Percentiles rank a stretch among this genome's conserved stretches.
These are phyloP conservation scores for Trichopus zeylanicus DNA, from an alignment of 116 monocot genomes.

Conservation along the genomic window DNA sequence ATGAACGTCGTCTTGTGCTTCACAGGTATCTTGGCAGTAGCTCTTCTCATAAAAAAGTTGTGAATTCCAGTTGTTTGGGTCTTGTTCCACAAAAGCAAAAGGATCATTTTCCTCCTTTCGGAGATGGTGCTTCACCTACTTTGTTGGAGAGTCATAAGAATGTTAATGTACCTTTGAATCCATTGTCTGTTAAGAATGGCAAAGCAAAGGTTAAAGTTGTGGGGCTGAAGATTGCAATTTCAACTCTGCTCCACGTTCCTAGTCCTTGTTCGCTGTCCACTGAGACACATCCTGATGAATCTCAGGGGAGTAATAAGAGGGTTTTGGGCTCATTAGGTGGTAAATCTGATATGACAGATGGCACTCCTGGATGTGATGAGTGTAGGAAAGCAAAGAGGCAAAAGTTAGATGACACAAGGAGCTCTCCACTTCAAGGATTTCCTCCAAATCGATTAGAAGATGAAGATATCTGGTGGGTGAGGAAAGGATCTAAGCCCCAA, in stretches of 20 bases:
- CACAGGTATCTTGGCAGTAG: constrained; percentile 31
- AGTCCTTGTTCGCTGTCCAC: constrained; percentile 21
- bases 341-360: constrained; percentile 51
- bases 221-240: constrained; percentile 60
- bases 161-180: constrained; percentile 5
- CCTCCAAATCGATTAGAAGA: constrained; percentile 62
- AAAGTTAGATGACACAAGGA: constrained; percentile 53
- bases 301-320: constrained; percentile 36
- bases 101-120: constrained; percentile 14
- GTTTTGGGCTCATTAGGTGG: constrained; percentile 23
- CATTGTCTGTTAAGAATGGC: constrained; percentile 12
- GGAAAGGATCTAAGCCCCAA: constrained; percentile 57
- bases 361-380: constrained; percentile 56
- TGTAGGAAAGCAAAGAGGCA: constrained; percentile 62
- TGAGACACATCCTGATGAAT: constrained; percentile 37
- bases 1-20: constrained; percentile 79
- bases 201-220: constrained; percentile 40
- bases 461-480: constrained; percentile 91
- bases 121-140: constrained; percentile 25
- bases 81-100: constrained; percentile 21
- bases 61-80: constrained; percentile 3
- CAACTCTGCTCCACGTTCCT: constrained; percentile 52
- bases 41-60: constrained; percentile 16
- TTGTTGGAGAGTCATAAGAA: constrained; percentile 14
- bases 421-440: constrained; percentile 25